These are phyloP conservation scores for Coemansia sp. DNA, from an alignment of 192 early-diverging fungal species.

Conservation along the genomic window DNA sequence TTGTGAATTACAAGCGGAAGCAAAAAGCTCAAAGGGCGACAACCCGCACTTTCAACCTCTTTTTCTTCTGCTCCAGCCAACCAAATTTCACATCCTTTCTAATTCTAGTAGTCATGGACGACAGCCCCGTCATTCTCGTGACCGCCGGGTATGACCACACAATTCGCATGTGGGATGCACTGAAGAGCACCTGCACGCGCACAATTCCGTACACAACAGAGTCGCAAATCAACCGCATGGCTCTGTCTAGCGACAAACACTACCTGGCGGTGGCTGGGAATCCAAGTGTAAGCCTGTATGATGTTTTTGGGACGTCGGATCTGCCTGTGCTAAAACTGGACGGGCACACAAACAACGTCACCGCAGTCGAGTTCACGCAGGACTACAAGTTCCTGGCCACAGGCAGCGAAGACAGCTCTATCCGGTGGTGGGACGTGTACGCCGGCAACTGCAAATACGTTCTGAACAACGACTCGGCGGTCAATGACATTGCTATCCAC, in stretches of 20 bases:
- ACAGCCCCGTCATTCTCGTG: slow-evolving; percentile 48
- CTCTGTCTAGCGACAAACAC: slow-evolving; percentile 51
- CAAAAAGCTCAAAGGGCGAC: slow-evolving; percentile 3
- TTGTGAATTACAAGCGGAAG: background rate
- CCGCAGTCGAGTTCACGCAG: slow-evolving; percentile 50
- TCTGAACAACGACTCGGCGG: slow-evolving; percentile 40
- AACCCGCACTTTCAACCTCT: background rate
- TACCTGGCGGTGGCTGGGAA: slow-evolving; percentile 55
- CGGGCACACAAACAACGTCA: slow-evolving; percentile 53
- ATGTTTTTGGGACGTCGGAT: slow-evolving; percentile 49
- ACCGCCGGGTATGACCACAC: slow-evolving; percentile 56
- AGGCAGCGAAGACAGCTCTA: slow-evolving; percentile 51
- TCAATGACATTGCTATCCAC: slow-evolving; percentile 54
- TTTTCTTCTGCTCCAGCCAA: background rate
- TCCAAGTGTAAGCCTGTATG: slow-evolving; percentile 50
- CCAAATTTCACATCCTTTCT: background rate
- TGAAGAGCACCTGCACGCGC: slow-evolving; percentile 53
- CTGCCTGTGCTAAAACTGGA: slow-evolving; percentile 47
- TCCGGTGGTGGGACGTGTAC: slow-evolving; percentile 54
- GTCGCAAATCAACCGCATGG: slow-evolving; percentile 55
- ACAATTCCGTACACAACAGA: slow-evolving; percentile 53
- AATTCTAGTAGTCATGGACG: slow-evolving; percentile 24
- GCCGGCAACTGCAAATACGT: slow-evolving; percentile 43
- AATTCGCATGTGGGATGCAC: slow-evolving; percentile 57
- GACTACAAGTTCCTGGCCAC: slow-evolving; percentile 53